A percentile compares a stretch with the other conserved stretches of the same genome.
phyloP scores from a whole-genome alignment of 73 alveolate genomes.

The Paramecium octaurelia region DNA sequence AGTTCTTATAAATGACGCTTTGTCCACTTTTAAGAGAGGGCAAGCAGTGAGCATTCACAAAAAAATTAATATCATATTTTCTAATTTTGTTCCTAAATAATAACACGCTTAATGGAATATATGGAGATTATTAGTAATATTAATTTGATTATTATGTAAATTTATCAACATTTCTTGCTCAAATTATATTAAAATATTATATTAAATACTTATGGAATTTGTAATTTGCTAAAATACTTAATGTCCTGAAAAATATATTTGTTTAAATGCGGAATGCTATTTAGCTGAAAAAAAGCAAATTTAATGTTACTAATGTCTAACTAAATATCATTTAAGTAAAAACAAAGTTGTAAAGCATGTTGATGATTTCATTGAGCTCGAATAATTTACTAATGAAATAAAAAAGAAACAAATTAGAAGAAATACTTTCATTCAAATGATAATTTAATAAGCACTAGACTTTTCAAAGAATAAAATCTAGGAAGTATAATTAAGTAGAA shows the following conservation, averaged over 20 bases:
- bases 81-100: too few species aligned
- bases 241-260: background rate
- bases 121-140: background rate
- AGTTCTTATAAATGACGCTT: background rate
- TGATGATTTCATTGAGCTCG: background rate
- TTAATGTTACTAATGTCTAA: background rate
- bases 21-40: background rate
- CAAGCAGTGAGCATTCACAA: background rate
- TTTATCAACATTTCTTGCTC: background rate
- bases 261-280: background rate
- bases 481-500: background rate
- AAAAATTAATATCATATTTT: too few species aligned
- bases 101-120: background rate
- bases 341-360: background rate
- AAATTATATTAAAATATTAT: background rate
- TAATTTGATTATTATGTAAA: too few species aligned
- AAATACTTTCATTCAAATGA: background rate
- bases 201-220: background rate
- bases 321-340: background rate
- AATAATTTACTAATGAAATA: background rate
- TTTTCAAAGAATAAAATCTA: background rate
- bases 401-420: background rate
- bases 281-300: background rate
- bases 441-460: background rate
- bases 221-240: background rate